phyloP scores from a whole-genome alignment of 208 protist genomes.

The Wallacemonas sp. region DNA sequence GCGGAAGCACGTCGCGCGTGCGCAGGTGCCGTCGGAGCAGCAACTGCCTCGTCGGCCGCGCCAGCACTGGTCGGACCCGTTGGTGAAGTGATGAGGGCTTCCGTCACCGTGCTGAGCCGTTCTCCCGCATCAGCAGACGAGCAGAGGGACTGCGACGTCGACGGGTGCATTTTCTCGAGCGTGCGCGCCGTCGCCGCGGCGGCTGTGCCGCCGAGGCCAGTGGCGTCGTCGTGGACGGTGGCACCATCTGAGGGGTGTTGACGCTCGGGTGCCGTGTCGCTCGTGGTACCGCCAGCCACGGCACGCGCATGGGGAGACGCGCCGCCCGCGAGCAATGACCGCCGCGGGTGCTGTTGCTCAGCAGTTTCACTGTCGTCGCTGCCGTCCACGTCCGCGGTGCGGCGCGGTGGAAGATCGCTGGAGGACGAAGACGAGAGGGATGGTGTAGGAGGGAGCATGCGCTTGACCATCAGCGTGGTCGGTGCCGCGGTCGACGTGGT shows the following conservation, averaged over 20 bases:
- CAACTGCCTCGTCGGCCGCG: no score
- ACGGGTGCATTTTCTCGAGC: not conserved
- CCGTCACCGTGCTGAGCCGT: not conserved
- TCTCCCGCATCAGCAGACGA: not conserved
- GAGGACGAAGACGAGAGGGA: constrained; percentile 5
- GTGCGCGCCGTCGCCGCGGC: not conserved
- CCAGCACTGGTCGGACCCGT: no score
- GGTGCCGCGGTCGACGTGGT: not conserved
- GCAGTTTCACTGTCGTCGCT: not conserved
- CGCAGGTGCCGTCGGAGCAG: not conserved
- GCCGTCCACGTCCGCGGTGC: not conserved
- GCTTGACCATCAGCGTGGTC: not conserved
- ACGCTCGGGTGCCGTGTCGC: no score
- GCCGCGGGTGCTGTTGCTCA: no score
- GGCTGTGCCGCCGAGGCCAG: not conserved
- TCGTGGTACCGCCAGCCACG: no score
- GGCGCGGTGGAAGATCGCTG: not conserved
- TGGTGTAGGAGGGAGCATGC: not conserved
- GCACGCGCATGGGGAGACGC: constrained; percentile 5
- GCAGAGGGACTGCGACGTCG: not conserved
- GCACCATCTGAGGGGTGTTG: no score
- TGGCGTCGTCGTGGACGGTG: not conserved
- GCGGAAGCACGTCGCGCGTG: not conserved
- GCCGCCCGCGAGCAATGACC: no score
- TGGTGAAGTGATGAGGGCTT: not conserved